Conservation (phyloP, 164 flowering plant genomes). For the Tetracentron sinense region DNA sequence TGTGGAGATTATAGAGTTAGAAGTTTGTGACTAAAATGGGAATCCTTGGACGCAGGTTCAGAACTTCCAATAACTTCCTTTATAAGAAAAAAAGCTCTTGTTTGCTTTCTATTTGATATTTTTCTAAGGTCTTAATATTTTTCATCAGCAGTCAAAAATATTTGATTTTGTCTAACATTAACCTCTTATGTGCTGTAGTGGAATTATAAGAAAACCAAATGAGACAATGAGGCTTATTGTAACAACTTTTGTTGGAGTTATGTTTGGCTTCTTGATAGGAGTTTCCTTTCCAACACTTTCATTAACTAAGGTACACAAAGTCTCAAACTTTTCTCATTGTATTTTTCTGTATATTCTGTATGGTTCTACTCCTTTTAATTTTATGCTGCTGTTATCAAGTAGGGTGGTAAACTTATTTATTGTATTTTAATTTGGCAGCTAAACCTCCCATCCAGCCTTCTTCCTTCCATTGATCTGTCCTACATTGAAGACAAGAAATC, state of each 20-base stretch:
- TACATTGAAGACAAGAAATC: conserved; percentile 27
- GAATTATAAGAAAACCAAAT: conserved; percentile 42
- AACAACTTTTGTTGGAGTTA: conserved; percentile 53
- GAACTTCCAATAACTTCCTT: conserved; percentile 5
- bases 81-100: background rate
- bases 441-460: conserved; percentile 39
- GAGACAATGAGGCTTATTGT: conserved; percentile 64
- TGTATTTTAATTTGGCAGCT: conserved; percentile 36
- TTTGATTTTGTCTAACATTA: conserved; percentile 4
- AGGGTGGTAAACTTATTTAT: background rate
- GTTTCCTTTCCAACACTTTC: conserved; percentile 52
- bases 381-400: background rate
- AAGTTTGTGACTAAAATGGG: conserved; percentile 45
- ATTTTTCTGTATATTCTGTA: background rate
- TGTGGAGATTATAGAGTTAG: too few species aligned
- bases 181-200: conserved; percentile 33
- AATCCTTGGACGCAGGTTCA: conserved; percentile 45
- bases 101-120: conserved; percentile 1
- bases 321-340: conserved; percentile 4
- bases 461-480: conserved; percentile 32
- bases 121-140: background rate
- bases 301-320: conserved; percentile 53
- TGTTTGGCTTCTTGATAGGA: conserved; percentile 76
- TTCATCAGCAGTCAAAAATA: background rate
- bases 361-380: background rate